phyloP scores from a whole-genome alignment of 371 early-diverging fungal species.

The Ecytonucleospora hepatopenaei region DNA sequence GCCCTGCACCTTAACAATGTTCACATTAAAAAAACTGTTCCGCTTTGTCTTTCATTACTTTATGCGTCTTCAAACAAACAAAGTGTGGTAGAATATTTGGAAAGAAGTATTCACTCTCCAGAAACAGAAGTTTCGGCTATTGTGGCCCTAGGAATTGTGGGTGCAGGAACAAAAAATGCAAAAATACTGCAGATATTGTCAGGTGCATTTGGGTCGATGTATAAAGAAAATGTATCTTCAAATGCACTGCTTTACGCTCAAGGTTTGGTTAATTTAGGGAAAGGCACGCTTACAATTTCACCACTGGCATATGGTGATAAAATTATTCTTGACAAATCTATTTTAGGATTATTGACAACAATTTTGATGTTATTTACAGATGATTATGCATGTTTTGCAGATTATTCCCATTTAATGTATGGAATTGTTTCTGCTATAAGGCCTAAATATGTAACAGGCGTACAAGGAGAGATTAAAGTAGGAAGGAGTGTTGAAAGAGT shows the following conservation, averaged over 20 bases:
- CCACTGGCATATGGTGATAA: slow-evolving; percentile 28
- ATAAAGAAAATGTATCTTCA: slow-evolving; percentile 76
- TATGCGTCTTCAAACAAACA: slow-evolving; percentile 85
- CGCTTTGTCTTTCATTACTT: slow-evolving; percentile 77
- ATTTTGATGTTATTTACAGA: slow-evolving; percentile 47
- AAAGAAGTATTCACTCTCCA: slow-evolving; percentile 85
- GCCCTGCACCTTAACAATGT: slow-evolving; percentile 46
- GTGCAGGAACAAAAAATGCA: slow-evolving; percentile 97
- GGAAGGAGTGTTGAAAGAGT: slow-evolving; percentile 90
- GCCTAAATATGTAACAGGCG: slow-evolving; percentile 83
- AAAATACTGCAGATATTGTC: slow-evolving; percentile 86
- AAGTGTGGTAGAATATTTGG: slow-evolving; percentile 76
- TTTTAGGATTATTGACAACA: slow-evolving; percentile 43
- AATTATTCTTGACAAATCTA: slow-evolving; percentile 26
- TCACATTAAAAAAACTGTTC: slow-evolving; percentile 59
- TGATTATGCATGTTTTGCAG: slow-evolving; percentile 58
- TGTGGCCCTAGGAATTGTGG: slow-evolving; percentile 90
- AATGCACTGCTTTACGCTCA: slow-evolving; percentile 87
- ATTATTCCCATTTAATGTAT: slow-evolving; percentile 78
- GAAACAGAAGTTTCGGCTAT: slow-evolving; percentile 70
- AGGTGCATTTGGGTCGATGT: slow-evolving; percentile 81
- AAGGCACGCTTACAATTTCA: slow-evolving; percentile 34
- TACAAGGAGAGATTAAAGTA: slow-evolving; percentile 80
- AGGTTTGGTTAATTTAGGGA: slow-evolving; percentile 47
- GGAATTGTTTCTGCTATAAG: slow-evolving; percentile 78